These are phyloP conservation scores for Malassezia japonica DNA, from an alignment of 1,284 basidiomycete species.

Conservation along the genomic window DNA sequence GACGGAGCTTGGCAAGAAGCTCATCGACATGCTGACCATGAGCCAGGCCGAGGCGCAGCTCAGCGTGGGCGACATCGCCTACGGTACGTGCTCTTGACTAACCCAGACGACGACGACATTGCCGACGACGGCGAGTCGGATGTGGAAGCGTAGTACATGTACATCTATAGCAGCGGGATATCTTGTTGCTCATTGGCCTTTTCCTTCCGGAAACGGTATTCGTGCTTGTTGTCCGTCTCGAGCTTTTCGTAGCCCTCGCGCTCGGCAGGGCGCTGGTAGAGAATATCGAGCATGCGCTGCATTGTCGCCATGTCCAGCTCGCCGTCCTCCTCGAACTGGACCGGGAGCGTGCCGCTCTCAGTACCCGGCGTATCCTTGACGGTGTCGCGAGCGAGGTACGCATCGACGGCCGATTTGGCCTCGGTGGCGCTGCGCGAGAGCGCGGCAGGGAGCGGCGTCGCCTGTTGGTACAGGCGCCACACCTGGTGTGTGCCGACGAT, in stretches of 20 bases:
- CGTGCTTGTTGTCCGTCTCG: not conserved
- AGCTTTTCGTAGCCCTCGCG: conserved; percentile 11
- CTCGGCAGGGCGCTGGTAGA: conserved; percentile 20
- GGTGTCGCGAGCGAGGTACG: too few species aligned
- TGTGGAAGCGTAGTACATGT: conserved; percentile 3
- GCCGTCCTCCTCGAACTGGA: conserved; percentile 35
- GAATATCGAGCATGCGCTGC: conserved; percentile 34
- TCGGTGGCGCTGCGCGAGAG: not conserved
- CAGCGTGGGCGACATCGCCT: conserved; percentile 27
- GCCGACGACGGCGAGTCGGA: conserved; percentile 10
- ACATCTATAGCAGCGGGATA: not conserved
- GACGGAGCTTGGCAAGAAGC: conserved; percentile 24
- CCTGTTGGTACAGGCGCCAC: not conserved
- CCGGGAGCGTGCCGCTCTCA: not conserved
- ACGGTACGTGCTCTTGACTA: conserved; percentile 10
- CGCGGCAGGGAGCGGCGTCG: not conserved
- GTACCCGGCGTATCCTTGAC: too few species aligned
- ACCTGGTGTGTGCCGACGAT: conserved; percentile 6
- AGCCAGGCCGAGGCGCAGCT: conserved; percentile 27
- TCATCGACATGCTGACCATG: conserved; percentile 27
- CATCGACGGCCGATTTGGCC: too few species aligned
- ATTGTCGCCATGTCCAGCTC: conserved; percentile 33
- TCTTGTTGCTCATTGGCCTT: not conserved
- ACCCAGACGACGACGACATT: conserved; percentile 13
- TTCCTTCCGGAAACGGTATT: conserved; percentile 18